phyloP scores from a whole-genome alignment of 805 yeast genomes.

The Yarrowia bubula region DNA sequence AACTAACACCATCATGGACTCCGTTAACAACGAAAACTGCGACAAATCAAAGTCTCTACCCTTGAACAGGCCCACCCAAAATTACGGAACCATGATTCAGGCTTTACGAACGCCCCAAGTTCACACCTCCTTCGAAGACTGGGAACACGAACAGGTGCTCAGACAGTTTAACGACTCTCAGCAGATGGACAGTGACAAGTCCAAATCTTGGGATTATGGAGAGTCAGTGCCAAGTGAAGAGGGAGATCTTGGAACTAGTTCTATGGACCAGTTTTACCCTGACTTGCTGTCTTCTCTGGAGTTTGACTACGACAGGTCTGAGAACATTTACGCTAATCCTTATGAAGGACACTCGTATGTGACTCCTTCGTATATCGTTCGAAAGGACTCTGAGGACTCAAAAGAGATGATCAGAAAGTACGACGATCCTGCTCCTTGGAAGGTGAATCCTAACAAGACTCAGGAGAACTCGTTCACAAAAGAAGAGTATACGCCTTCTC shows the following conservation, averaged over 20 bases:
- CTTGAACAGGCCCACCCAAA: background rate
- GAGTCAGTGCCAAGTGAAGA: no score
- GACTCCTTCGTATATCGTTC: background rate
- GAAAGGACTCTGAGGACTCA: background rate
- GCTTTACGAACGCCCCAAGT: background rate
- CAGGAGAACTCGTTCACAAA: background rate
- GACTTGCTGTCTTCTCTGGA: background rate
- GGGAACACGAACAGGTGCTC: background rate
- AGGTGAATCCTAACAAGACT: background rate
- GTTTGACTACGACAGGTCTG: background rate
- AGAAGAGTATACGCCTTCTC: background rate
- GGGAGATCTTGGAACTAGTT: no score
- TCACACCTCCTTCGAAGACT: background rate
- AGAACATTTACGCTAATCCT: background rate
- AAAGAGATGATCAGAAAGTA: background rate
- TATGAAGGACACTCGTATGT: conserved; percentile 1
- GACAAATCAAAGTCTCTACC: background rate
- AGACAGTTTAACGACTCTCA: background rate
- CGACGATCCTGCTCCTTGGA: background rate
- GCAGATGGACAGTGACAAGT: background rate
- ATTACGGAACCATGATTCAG: background rate
- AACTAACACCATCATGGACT: no score
- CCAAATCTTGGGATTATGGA: no score
- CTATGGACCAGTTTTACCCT: background rate
- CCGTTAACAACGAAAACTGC: background rate